Evolutionary conservation across 306 rosid genomes (phyloP).

Genomic region (Abrus precatorius): DNA sequence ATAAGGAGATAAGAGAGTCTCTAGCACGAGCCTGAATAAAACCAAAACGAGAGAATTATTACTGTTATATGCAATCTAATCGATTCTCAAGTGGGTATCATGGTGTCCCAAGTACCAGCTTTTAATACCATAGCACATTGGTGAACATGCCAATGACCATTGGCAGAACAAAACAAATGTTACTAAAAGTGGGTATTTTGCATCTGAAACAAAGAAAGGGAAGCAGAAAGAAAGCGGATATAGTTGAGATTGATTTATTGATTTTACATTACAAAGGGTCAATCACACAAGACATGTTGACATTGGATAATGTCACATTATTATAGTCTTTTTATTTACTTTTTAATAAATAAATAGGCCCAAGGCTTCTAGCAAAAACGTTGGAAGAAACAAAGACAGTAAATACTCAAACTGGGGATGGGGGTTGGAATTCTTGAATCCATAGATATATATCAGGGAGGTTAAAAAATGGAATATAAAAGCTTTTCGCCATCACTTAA

Average conservation of each 20-base stretch:
- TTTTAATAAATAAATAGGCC: background rate
- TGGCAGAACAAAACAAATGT: slow-evolving; percentile 50
- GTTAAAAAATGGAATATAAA: too few relatives aligned
- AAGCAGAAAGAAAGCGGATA: slow-evolving; percentile 41
- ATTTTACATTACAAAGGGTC: slow-evolving; percentile 42
- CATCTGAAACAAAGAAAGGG: slow-evolving; percentile 36
- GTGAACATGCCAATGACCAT: slow-evolving; percentile 31
- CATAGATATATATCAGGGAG: too few relatives aligned
- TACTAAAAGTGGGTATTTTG: slow-evolving; percentile 49
- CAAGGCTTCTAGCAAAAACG: background rate
- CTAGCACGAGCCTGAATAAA: slow-evolving; percentile 11
- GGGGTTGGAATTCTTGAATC: background rate
- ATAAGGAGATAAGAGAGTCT: background rate
- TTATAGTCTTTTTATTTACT: background rate
- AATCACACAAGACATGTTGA: slow-evolving; percentile 34
- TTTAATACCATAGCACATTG: slow-evolving; percentile 40
- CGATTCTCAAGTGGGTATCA: slow-evolving; percentile 10
- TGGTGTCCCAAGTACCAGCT: slow-evolving; percentile 28
- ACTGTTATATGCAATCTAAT: slow-evolving; percentile 32
- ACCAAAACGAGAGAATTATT: slow-evolving; percentile 38
- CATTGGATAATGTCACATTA: slow-evolving; percentile 19
- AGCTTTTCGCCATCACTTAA: too few relatives aligned
- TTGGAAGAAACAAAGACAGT: slow-evolving; percentile 11
- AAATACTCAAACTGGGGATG: background rate
- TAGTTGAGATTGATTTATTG: slow-evolving; percentile 51